Base-by-base conservation (phyloP, 345 rosid genomes). In the Laguncularia racemosa region DNA sequence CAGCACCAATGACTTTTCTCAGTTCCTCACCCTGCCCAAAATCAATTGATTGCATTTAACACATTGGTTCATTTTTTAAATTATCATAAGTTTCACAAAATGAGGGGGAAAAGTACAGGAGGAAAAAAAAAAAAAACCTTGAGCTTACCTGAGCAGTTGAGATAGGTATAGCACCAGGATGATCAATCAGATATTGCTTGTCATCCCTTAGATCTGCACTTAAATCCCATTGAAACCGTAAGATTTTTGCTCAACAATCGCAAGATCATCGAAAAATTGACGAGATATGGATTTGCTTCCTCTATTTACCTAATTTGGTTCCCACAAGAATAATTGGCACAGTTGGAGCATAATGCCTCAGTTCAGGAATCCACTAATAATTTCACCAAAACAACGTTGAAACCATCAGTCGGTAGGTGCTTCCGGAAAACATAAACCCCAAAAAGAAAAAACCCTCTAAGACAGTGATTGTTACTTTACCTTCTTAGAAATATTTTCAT, bases 341-440 rank as follows among this genome's bases (percentile, higher is more conserved):
- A 8, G 73, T 67, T 17, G 85, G 81, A 43, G 85, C 85, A 62
- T 80, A 76, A 52, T 80, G 81, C 73, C 74, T 76, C 40, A 80
- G 80, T 67, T 80, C 85, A 46, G 75, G 68, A 44, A 76, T 69
- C 85, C 81, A 80, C 85, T 80, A 68, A 20, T 4, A 16, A 1
- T 17, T 21, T 20, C 8, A 16, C 2, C 2, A 26, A 26, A 26
- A 7, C 9, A 33, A 33, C 7, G 40, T 33, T 4, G 11, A 33
- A 33, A 33, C 1, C 40, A 33, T 33, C 7, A 33, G 40, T 33
- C 40, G 7, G 11, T 4, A 33, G 1, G 9, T 4, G 40, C 10
- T 7, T 7, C 40, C 40, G 9, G 40, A 6, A 33, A 33, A 33
- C 11, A 33, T 33, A 33, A 33, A 33, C 9, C 40, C 43, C 52